Conservation (phyloP, 441 rosid species). For the Bruguiera hainesii region DNA sequence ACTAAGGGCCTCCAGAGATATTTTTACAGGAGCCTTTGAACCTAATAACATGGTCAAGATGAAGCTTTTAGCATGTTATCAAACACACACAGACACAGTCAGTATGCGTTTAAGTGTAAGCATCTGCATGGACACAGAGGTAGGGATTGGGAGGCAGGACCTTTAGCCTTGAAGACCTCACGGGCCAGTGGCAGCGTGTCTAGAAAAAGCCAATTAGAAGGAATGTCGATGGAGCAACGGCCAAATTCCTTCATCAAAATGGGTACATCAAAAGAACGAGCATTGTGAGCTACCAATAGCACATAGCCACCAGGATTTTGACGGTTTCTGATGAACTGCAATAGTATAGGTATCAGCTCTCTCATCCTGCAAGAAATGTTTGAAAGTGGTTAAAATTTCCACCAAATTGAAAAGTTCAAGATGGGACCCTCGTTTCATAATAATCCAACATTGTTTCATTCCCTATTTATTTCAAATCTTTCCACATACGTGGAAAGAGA, state of each 20-base stretch:
- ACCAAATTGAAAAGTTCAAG: background rate
- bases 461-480: background rate
- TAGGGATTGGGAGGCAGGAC: constrained; percentile 31
- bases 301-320: constrained; percentile 70
- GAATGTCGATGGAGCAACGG: constrained; percentile 67
- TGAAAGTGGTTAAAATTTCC: constrained; percentile 3
- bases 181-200: constrained; percentile 70
- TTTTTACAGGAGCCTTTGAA: constrained; percentile 28
- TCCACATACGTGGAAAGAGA: too few relatives aligned
- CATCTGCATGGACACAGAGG: background rate
- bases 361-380: constrained; percentile 58
- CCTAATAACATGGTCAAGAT: constrained; percentile 35
- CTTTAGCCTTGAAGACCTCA: constrained; percentile 57
- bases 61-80: background rate
- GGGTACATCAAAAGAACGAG: constrained; percentile 67
- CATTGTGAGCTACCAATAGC: constrained; percentile 71
- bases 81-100: background rate
- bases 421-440: background rate
- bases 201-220: constrained; percentile 56
- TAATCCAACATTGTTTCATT: background rate
- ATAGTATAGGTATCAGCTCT: constrained; percentile 70
- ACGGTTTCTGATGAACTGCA: constrained; percentile 63
- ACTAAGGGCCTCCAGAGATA: constrained; percentile 46
- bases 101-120: background rate
- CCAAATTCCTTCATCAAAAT: constrained; percentile 63